Evolutionary conservation across 1,284 basidiomycete genomes (phyloP), one percentile per base, ranked within the genome.

Genomic region (Grifola frondosa): DNA sequence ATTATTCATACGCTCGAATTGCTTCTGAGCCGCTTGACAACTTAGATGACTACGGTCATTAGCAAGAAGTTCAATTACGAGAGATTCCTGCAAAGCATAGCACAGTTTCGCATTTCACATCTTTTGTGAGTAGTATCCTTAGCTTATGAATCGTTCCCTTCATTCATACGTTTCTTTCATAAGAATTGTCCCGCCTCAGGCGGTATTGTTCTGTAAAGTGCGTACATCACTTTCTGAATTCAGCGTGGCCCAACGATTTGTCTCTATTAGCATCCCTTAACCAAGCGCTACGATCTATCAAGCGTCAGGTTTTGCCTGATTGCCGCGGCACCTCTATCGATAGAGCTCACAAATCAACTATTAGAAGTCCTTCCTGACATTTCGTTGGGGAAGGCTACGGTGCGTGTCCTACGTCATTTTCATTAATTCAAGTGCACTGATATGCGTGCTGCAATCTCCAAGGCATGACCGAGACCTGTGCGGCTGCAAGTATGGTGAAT

Each of bases 321-420:
- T 23, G 81, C 84, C 17, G 87, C 84, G 0, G 86, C 86, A 1
- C 86, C 86, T 2, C 63, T 89, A 1, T 78, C 84, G 3, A 64
- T 71, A 15, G 84, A 85, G 52, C 66, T 84, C 11, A 78, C 74
- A 42, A 52, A 69, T 16, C 70, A 77, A 51, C 61, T 85, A n/a
- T 66, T 74, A 37, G 60, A 67, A n/a, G 58, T 80, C 28, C 63
- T 87, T 12, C 81, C 81, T 0, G 63, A 75, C 17, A 71, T 1
- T 66, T 71, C 36, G 74, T 85, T 33, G 80, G 80, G 2, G 81
- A 85, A 59, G 78, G 73, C 3, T 84, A 81, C 55, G 81, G 81
- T 72, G 7, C 17, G 48, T 38, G 8, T 24, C 19, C 11, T 13
- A n/a, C 7, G 1, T 7, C 15, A 1, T 7, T 7, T 17, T 19